phyloP scores from a whole-genome alignment of 2,329 filamentous ascomycete genomes.

The Talaromyces sp. region DNA sequence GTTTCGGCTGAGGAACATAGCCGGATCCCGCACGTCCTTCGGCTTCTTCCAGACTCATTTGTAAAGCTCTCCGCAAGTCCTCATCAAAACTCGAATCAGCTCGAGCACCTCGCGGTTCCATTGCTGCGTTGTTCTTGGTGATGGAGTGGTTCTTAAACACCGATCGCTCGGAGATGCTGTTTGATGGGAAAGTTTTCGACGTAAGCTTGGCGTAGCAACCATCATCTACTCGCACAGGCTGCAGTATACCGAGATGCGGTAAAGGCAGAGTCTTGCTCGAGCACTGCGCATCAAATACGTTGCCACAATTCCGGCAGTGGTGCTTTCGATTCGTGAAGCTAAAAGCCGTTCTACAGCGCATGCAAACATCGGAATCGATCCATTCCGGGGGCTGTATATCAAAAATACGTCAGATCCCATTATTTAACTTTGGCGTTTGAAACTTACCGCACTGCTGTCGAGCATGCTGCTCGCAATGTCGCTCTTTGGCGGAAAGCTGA shows the following conservation, averaged over 20 bases:
- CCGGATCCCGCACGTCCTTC: slow-evolving; percentile 67
- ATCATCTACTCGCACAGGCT: slow-evolving; percentile 90
- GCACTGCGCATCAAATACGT: slow-evolving; percentile 94
- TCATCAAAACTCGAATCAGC: slow-evolving; percentile 92
- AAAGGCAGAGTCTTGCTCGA: slow-evolving; percentile 84
- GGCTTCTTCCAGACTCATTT: slow-evolving; percentile 95
- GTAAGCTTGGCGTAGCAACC: slow-evolving; percentile 89
- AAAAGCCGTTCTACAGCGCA: slow-evolving; percentile 92
- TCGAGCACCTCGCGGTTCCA: slow-evolving; percentile 87
- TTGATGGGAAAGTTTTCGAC: slow-evolving; percentile 57
- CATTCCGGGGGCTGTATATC: slow-evolving; percentile 78
- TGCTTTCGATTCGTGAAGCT: slow-evolving; percentile 98
- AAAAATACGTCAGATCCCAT: neutral
- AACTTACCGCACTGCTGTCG: slow-evolving; percentile 84
- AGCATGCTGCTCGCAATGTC: slow-evolving; percentile 95
- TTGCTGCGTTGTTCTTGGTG: slow-evolving; percentile 66
- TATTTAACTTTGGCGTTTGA: neutral
- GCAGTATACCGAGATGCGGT: slow-evolving; percentile 86
- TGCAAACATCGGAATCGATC: slow-evolving; percentile 96
- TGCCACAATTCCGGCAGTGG: slow-evolving; percentile 96
- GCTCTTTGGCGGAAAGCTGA: slow-evolving; percentile 80
- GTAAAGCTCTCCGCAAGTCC: slow-evolving; percentile 85
- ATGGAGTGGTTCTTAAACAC: slow-evolving; percentile 48
- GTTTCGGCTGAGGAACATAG: slow-evolving; percentile 63
- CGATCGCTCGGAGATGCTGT: slow-evolving; percentile 40